Base-by-base conservation (phyloP, 352 stramenopile genomes). In the Pythium coloratum region DNA sequence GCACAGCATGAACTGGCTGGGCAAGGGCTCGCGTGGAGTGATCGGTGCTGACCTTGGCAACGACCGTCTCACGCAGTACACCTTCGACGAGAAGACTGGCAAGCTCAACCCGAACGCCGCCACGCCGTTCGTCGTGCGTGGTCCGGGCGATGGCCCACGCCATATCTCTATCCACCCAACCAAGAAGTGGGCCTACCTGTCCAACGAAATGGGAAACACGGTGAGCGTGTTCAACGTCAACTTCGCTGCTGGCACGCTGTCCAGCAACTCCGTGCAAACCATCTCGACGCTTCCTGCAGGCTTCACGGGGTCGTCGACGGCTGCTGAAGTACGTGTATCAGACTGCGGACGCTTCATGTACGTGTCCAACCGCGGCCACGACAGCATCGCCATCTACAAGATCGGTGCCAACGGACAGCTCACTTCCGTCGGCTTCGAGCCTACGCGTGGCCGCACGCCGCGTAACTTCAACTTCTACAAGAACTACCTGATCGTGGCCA, bases 1-100 rank as follows among this genome's bases (percentile, higher is more conserved):
- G 70, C 84, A 92, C 74, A 90, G 81, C 58, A 82, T 80, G 57
- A 85, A 71, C 49, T 92, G 84, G 84, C 51, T 85, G 32, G 59
- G 62, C 50, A 73, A 72, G 16, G 73, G 73, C 50, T 78, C 73
- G 4, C 76, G 71, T 1, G 69, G 71, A 55, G 60, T 89, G 20
- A 69, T 88, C 9, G 78, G 71, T 16, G 73, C 81, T 3, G 86
- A 92, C 44, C 65, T 90, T 0, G 84, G 81, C n/a, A 90, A 77
- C 60, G 82, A 92, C 59, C 72, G 82, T 24, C 58, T 92, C 34
- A 61, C 73, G 54, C 78, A 89, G 51, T 89, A 74, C 64, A 73
- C 66, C 3, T 58, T 90, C 24, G 53, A 89, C 40, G 49, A 50
- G 9, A 62, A 59, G 9, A 76, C 71, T 18, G 75, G 80, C 60